Conservation (phyloP, 1,284 basidiomycete genomes). For the Rhodotorula sp. region DNA sequence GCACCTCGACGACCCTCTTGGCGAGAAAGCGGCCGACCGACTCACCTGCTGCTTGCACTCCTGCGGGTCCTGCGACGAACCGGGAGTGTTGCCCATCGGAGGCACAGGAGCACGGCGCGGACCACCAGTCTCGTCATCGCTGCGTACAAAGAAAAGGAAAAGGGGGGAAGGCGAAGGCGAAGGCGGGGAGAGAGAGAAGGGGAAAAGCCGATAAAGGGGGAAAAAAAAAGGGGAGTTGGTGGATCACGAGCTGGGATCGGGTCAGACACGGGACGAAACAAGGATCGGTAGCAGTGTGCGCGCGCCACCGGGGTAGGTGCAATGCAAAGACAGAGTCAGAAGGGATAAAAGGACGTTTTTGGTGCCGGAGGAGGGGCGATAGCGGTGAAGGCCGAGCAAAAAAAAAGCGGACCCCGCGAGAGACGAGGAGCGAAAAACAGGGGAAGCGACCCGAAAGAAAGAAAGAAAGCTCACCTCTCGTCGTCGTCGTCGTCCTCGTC, state of each 20-base stretch:
- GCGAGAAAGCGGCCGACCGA: background rate
- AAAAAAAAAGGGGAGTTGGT: no score
- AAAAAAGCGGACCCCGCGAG: background rate
- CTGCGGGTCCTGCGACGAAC: constrained; percentile 8
- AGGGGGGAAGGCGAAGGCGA: no score
- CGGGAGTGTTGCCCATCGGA: constrained; percentile 14
- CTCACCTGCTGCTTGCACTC: constrained; percentile 19
- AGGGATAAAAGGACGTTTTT: background rate
- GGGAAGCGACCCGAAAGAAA: background rate
- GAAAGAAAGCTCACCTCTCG: constrained; percentile 9
- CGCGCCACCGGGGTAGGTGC: background rate
- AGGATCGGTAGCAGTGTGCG: no score
- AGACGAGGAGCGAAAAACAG: no score
- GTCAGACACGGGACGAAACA: no score
- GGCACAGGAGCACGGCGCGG: constrained; percentile 18
- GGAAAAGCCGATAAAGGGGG: no score
- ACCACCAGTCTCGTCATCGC: constrained; percentile 12
- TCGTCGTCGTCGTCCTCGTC: constrained; percentile 28
- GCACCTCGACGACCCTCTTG: no score
- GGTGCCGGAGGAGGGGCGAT: background rate
- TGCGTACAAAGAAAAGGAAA: background rate
- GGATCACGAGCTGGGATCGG: no score
- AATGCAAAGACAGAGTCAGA: background rate
- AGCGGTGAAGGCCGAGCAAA: background rate
- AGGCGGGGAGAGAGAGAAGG: no score